These are phyloP conservation scores for Colletotrichum liaoningense DNA, from an alignment of 2,329 filamentous ascomycete species.

Conservation along the genomic window DNA sequence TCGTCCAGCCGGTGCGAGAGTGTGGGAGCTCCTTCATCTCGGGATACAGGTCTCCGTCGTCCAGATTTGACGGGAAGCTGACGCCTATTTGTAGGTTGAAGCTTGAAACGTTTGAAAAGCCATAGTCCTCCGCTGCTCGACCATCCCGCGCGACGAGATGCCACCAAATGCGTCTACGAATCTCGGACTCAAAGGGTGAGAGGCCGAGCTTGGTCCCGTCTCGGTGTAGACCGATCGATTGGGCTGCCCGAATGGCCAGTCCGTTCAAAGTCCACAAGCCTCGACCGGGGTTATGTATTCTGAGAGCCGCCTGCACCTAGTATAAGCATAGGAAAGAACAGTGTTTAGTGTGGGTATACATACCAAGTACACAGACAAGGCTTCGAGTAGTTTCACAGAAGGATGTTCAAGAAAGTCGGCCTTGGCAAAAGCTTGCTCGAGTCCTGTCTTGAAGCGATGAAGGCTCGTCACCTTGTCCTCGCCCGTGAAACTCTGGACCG, in stretches of 20 bases:
- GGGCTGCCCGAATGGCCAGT: slow-evolving; percentile 57
- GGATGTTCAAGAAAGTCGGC: slow-evolving; percentile 54
- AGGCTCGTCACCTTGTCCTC: slow-evolving; percentile 41
- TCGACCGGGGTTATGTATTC: slow-evolving; percentile 47
- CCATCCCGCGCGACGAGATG: slow-evolving; percentile 64
- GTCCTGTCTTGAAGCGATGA: slow-evolving; percentile 43
- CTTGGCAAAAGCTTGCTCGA: slow-evolving; percentile 52
- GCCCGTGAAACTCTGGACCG: slow-evolving; percentile 45
- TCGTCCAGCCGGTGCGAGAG: slow-evolving; percentile 63
- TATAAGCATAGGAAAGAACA: slow-evolving; percentile 29
- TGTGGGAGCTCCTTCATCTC: slow-evolving; percentile 59
- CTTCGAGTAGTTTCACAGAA: slow-evolving; percentile 48
- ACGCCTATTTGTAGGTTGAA: slow-evolving; percentile 55
- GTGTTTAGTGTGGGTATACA: not conserved
- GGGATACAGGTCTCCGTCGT: slow-evolving; percentile 63
- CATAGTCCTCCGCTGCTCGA: slow-evolving; percentile 68
- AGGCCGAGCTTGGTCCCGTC: slow-evolving; percentile 52
- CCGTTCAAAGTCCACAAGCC: slow-evolving; percentile 55
- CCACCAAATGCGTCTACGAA: slow-evolving; percentile 67
- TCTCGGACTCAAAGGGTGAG: slow-evolving; percentile 60
- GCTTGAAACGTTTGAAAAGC: slow-evolving; percentile 43
- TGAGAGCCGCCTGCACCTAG: slow-evolving; percentile 41
- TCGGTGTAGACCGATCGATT: slow-evolving; percentile 63
- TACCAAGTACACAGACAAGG: slow-evolving; percentile 52
- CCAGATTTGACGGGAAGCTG: slow-evolving; percentile 65